A percentile compares a stretch with the other conserved stretches of the same genome.
These are phyloP conservation scores for Otatea glauca DNA, from an alignment of 176 grass and related monocot genomes.

Conservation along the genomic window DNA sequence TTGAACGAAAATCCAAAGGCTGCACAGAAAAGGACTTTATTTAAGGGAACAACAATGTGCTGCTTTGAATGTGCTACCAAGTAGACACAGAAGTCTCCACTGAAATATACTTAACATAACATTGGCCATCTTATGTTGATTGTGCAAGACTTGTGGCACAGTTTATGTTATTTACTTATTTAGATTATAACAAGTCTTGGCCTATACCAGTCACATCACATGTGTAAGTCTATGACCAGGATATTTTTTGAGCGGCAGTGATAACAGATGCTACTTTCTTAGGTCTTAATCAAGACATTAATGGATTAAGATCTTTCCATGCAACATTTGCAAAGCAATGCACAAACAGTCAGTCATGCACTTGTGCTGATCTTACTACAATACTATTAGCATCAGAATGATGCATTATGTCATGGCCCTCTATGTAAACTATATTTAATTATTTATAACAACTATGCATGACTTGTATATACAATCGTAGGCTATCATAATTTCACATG, in stretches of 20 bases:
- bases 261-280: not conserved
- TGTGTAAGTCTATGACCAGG: not conserved
- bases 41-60: not conserved
- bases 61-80: too few species aligned
- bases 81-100: not conserved
- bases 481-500: not conserved
- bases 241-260: not conserved
- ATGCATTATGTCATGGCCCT: not conserved
- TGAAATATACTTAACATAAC: not conserved
- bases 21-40: constrained; percentile 22
- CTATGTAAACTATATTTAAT: not conserved
- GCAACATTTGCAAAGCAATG: not conserved
- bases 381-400: not conserved
- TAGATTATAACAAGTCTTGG: not conserved
- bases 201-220: not conserved
- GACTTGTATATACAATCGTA: not conserved
- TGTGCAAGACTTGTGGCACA: not conserved
- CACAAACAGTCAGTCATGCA: not conserved
- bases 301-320: not conserved
- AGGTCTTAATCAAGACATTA: not conserved
- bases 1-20: constrained; percentile 63
- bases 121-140: not conserved
- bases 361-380: not conserved
- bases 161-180: not conserved
- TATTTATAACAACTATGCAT: not conserved